Base-by-base conservation (phyloP, 345 rosid species). In the Xanthoceras sorbifolium region DNA sequence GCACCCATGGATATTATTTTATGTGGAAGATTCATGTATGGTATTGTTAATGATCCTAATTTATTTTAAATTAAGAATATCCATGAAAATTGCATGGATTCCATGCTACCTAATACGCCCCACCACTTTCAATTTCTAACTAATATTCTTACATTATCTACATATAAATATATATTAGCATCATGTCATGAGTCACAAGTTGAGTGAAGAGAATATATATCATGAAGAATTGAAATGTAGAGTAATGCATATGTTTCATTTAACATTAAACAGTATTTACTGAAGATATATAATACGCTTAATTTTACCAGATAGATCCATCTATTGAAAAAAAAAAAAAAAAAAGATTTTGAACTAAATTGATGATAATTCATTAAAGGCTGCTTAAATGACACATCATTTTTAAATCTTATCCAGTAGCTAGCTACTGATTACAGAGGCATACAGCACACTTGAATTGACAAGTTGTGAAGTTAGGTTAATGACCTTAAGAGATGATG, bases 401-500 rank as follows among this genome's bases (percentile, higher is more conserved):
- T n/a, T 26, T 9, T 4, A 69, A 69, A n/a, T 17, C 55, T 50
- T 50, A 50, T 50, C 55, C 7, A 18, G 11, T 50, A n/a, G 60
- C 25, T 31, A n/a, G 60, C 25, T 31, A n/a, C 46, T n/a, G 2
- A 32, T 54, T 15, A 23, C 26, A 54, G 7, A 68, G 17, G 17
- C 31, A 10, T 18, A 23, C 38, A 48, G 20, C 7, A 61, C 75
- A 26, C 40, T 59, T 36, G n/a, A 20, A 4, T 15, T 18, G 42
- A 20, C 2, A 1, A 72, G 76, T 12, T 73, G 76, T 73, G 25
- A 73, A 29, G 69, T 15, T 59, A 73, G 11, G 60, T 15, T 59
- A 38, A 59, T 15, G 32, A 36, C 55, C 38, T 4, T 25, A 9
- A 38, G 42, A 38, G 42, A 38, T 10, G 64, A 15, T 46, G 15